Percentiles rank a stretch among this genome's conserved stretches.
These are phyloP conservation scores for Lachnellula cervina DNA, from an alignment of 2,329 filamentous ascomycete genomes.

Conservation along the genomic window DNA sequence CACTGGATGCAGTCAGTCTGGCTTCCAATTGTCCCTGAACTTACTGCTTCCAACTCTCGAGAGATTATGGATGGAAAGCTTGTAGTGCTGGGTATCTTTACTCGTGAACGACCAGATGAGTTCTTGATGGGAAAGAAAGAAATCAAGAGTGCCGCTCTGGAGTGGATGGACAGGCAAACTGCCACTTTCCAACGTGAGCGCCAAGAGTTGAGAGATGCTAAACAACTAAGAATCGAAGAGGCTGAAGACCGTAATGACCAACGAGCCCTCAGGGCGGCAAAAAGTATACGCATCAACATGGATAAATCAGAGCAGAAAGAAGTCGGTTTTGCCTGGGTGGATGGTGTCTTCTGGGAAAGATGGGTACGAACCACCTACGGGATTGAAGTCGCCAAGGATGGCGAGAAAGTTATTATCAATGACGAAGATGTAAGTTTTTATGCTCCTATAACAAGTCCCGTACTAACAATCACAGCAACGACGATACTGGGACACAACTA, in stretches of 20 bases:
- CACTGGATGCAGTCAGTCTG: slow-evolving; percentile 96
- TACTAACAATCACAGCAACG: slow-evolving; percentile 61
- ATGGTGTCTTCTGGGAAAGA: slow-evolving; percentile 93
- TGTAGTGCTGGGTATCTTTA: slow-evolving; percentile 88
- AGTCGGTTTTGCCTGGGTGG: slow-evolving; percentile 94
- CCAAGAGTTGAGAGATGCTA: slow-evolving; percentile 88
- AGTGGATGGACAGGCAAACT: slow-evolving; percentile 97
- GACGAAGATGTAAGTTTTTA: slow-evolving; percentile 78
- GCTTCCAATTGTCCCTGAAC: slow-evolving; percentile 91
- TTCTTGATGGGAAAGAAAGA: slow-evolving; percentile 77
- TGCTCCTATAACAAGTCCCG: not conserved
- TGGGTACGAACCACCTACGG: slow-evolving; percentile 96
- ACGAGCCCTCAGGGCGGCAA: slow-evolving; percentile 77
- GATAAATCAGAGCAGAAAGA: slow-evolving; percentile 81
- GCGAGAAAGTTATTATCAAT: slow-evolving; percentile 92
- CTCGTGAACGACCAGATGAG: slow-evolving; percentile 71
- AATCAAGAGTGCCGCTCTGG: slow-evolving; percentile 89
- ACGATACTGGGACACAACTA: slow-evolving; percentile 90
- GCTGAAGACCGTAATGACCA: slow-evolving; percentile 91
- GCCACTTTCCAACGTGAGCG: slow-evolving; percentile 88
- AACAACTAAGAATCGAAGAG: slow-evolving; percentile 93
- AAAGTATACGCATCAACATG: slow-evolving; percentile 88
- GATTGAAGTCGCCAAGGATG: slow-evolving; percentile 74
- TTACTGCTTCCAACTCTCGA: slow-evolving; percentile 83
- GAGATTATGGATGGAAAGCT: slow-evolving; percentile 95